A percentile compares a stretch with the other conserved stretches of the same genome.
Conservation (phyloP, 2,329 filamentous ascomycete genomes). For the Fusarium drepaniforme region DNA sequence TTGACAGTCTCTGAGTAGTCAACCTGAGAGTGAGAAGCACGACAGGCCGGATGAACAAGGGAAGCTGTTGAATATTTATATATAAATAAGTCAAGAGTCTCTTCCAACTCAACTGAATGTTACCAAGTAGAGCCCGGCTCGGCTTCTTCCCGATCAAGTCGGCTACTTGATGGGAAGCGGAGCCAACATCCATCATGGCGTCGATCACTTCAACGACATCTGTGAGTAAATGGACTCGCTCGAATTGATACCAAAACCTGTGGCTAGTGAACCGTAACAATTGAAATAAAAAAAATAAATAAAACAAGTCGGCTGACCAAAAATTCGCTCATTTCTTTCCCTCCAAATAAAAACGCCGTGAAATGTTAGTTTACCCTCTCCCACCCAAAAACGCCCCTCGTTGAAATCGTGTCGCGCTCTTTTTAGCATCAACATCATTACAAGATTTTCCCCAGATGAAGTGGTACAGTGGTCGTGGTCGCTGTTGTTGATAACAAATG, state of each 20-base stretch:
- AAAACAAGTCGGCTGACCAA: neutral
- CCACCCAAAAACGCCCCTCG: constrained; percentile 18
- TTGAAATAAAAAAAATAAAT: neutral
- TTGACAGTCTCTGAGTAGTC: neutral
- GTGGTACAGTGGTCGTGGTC: neutral
- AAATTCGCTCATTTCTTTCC: neutral
- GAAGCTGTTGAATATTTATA: neutral
- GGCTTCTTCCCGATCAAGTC: neutral
- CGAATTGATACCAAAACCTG: constrained; percentile 7
- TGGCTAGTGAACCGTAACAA: constrained; percentile 17
- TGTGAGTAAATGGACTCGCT: neutral
- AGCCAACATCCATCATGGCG: neutral
- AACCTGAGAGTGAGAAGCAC: neutral
- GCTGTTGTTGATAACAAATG: neutral
- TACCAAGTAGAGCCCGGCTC: neutral
- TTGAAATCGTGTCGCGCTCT: constrained; percentile 2
- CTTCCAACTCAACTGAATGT: neutral
- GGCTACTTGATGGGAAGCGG: neutral
- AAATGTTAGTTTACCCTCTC: neutral
- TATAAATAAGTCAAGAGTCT: neutral
- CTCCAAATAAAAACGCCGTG: constrained; percentile 13
- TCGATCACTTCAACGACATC: neutral
- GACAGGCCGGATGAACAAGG: neutral
- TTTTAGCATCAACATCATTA: neutral
- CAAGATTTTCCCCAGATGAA: neutral